These are phyloP conservation scores for Afroboletus lepidellus DNA, from an alignment of 1,284 basidiomycete genomes.

Conservation along the genomic window DNA sequence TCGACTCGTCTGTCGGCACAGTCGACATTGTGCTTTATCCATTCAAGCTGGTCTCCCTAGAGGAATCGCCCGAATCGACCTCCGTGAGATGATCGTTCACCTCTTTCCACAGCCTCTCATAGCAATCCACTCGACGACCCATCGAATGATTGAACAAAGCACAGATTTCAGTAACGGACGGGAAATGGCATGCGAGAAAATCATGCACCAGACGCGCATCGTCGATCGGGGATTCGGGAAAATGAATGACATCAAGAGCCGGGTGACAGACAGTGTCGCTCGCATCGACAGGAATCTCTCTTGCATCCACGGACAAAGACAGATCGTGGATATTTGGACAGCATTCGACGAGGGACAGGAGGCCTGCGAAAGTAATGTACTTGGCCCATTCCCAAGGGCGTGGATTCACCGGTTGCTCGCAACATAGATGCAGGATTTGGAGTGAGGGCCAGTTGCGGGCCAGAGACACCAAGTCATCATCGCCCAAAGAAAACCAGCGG, in stretches of 20 bases:
- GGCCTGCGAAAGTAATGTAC: background rate
- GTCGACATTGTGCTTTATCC: too few relatives aligned
- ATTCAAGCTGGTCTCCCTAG: too few relatives aligned
- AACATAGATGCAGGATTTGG: background rate
- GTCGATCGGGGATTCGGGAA: background rate
- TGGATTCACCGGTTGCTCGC: background rate
- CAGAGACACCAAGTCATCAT: background rate
- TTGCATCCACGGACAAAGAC: background rate
- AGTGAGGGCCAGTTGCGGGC: background rate
- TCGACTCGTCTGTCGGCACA: too few relatives aligned
- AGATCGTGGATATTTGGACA: background rate
- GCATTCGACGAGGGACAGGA: background rate
- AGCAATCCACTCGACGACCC: too few relatives aligned
- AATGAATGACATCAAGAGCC: background rate
- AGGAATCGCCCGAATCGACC: too few relatives aligned
- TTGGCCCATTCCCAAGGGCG: background rate
- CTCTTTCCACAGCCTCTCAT: background rate
- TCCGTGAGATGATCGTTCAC: background rate
- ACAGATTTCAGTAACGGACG: background rate
- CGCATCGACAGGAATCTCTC: background rate
- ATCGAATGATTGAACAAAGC: background rate
- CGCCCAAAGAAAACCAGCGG: background rate
- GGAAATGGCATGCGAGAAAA: background rate
- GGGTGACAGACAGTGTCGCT: background rate
- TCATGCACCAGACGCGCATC: background rate